Percentiles rank a stretch among this genome's conserved stretches.
phyloP scores from a whole-genome alignment of 352 stramenopile genomes.

The Pythium sukuiense region DNA sequence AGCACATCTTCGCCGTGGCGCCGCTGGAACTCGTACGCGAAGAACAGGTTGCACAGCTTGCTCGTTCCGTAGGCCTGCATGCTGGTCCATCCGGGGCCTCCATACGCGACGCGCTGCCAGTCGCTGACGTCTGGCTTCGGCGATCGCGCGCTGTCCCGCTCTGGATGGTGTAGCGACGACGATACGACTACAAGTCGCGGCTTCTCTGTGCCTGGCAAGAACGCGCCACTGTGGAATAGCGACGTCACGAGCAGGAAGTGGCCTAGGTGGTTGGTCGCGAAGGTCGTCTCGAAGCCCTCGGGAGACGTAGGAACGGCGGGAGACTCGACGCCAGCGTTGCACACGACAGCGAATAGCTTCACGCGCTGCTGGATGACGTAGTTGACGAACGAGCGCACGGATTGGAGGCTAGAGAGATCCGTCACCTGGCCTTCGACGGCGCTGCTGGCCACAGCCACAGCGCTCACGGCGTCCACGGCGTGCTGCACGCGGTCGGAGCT shows the following conservation, averaged over 20 bases:
- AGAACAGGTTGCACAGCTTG: constrained; percentile 50
- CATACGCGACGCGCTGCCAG: constrained; percentile 36
- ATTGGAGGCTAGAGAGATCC: constrained; percentile 32
- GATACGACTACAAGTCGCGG: constrained; percentile 39
- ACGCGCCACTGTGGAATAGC: constrained; percentile 29
- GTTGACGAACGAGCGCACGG: constrained; percentile 29
- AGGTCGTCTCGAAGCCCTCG: constrained; percentile 42
- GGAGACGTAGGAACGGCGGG: constrained; percentile 19
- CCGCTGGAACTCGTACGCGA: constrained; percentile 40
- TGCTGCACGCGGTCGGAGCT: constrained; percentile 26
- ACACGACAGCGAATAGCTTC: constrained; percentile 38
- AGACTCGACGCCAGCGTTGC: constrained; percentile 40
- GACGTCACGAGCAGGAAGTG: constrained; percentile 41
- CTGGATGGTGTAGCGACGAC: constrained; percentile 32
- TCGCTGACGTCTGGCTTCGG: constrained; percentile 32
- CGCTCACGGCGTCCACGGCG: constrained; percentile 22
- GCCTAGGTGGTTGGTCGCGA: constrained; percentile 41
- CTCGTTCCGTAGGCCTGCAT: constrained; percentile 36
- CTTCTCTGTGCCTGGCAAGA: constrained; percentile 13
- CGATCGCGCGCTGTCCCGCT: constrained; percentile 5
- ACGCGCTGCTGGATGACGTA: constrained; percentile 25
- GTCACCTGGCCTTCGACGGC: constrained; percentile 19
- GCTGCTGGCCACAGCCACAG: constrained; percentile 8
- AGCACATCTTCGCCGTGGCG: constrained; percentile 26
- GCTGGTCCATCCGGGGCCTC: constrained; percentile 22